Percentiles rank a stretch among this genome's conserved stretches.
phyloP scores from a whole-genome alignment of 352 stramenopile genomes.

The Globisporangium abappressorium region DNA sequence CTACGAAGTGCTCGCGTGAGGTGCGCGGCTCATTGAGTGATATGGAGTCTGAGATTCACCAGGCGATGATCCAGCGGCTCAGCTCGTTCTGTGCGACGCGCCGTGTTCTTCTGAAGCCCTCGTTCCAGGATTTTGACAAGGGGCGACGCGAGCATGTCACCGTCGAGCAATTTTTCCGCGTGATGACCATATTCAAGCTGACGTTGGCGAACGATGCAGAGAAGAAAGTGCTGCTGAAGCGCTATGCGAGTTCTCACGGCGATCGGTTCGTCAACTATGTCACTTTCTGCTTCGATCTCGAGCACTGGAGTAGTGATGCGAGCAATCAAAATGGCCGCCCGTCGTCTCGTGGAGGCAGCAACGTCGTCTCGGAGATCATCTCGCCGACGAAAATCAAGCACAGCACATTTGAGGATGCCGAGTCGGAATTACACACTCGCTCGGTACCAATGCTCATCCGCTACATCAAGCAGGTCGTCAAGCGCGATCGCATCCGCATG shows the following conservation, averaged over 20 bases:
- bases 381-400: slow-evolving; percentile 40
- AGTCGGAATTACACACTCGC: slow-evolving; percentile 31
- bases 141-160: slow-evolving; percentile 73
- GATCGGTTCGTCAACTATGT: slow-evolving; percentile 84
- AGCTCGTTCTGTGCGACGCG: slow-evolving; percentile 53
- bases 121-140: slow-evolving; percentile 84
- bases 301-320: slow-evolving; percentile 36
- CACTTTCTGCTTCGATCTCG: slow-evolving; percentile 79
- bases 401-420: slow-evolving; percentile 35
- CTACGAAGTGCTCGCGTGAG: slow-evolving; percentile 56
- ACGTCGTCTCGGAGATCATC: slow-evolving; percentile 57
- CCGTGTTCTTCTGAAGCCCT: slow-evolving; percentile 71
- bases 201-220: slow-evolving; percentile 47
- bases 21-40: slow-evolving; percentile 55
- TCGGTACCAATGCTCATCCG: slow-evolving; percentile 67
- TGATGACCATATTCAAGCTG: slow-evolving; percentile 80
- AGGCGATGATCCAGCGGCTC: slow-evolving; percentile 61
- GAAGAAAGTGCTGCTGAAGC: slow-evolving; percentile 53
- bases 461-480: slow-evolving; percentile 80
- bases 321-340: slow-evolving; percentile 37
- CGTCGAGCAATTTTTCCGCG: slow-evolving; percentile 77
- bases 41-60: slow-evolving; percentile 37
- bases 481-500: slow-evolving; percentile 75
- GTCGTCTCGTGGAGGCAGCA: slow-evolving; percentile 31
- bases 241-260: slow-evolving; percentile 66